A percentile compares a stretch with the other conserved stretches of the same genome.
Conservation (phyloP, 257 asterid species). For the Leptodermis oblonga region DNA sequence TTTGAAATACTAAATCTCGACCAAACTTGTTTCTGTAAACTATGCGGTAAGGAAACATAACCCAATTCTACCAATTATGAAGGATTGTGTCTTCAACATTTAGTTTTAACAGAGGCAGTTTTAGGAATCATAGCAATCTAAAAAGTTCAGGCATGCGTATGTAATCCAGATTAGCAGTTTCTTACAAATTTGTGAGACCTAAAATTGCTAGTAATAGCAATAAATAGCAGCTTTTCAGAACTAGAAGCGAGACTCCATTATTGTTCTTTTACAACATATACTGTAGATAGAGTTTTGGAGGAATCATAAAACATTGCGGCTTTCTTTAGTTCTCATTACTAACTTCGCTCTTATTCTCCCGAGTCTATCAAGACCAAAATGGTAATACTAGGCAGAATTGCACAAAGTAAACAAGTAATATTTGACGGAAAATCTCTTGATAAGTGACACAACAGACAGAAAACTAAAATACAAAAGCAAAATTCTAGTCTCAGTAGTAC, state of each 20-base stretch:
- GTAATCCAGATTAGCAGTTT: neutral
- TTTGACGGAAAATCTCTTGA: neutral
- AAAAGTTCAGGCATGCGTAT: neutral
- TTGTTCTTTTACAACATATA: neutral
- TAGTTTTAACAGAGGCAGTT: neutral
- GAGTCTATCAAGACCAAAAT: neutral
- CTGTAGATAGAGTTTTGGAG: neutral
- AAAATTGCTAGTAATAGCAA: neutral
- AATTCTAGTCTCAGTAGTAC: too few relatives aligned
- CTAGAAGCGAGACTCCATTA: neutral
- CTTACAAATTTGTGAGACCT: neutral
- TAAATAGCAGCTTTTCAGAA: neutral
- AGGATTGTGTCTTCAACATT: neutral
- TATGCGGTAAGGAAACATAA: neutral
- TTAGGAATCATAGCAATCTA: neutral
- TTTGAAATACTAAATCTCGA: neutral
- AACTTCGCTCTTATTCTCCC: neutral
- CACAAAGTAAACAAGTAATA: neutral
- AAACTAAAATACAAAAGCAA: neutral
- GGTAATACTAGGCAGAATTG: neutral
- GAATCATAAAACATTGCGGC: neutral
- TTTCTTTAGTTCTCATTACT: neutral
- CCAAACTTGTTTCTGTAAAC: neutral
- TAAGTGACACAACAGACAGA: neutral
- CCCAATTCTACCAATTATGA: neutral